Evolutionary conservation across 225 moss, liverwort and hornwort species (phyloP), one percentile per base, ranked within the genome.

Genomic region (Pleurozium schreberi): DNA sequence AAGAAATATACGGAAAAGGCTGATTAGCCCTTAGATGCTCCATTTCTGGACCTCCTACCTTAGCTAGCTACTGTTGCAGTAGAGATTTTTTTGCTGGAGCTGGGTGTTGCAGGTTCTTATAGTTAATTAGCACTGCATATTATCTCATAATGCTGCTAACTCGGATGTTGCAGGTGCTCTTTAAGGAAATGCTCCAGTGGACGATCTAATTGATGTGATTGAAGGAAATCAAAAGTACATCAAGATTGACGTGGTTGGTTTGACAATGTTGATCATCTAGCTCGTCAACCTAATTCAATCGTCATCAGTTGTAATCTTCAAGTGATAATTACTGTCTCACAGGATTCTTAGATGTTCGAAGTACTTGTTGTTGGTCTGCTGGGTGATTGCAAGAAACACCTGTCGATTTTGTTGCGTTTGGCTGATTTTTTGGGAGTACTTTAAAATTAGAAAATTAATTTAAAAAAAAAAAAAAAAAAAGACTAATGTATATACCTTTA

Each of bases 181-280:
- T 99, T 88, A 94, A 97, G 91, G 99, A 97, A 93, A 99, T 91
- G 99, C 99, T n/a, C 97, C 99, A 60, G 99, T 99, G 80, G 99
- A 99, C 85, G 99, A 99, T 90, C 93, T 99, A 87, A 99, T 99
- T 92, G 99, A 99, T 94, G 99, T 99, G 58, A 99, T 99, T 71
- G 99, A 99, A 91, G 99, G 99, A 49, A 99, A 99, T 90, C 95
- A 96, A 88, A 99, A 99, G 90, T 99, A 99, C 91, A 99, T 99
- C 90, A 99, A 99, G 94, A 99, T 99, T 83, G 99, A 99, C 91
- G 99, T 99, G 74, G 95, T 99, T 89, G 99, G 99, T 88, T 99
- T 84, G 99, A 99, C 83, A 97, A 99, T 92, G 99, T 99, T 88
- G 96, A 99, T 91, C 96, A 93, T 89, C 93, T 99, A 93, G 97